Conservation (phyloP, 805 yeast genomes). For the Cyberlindnera bimundalis region DNA sequence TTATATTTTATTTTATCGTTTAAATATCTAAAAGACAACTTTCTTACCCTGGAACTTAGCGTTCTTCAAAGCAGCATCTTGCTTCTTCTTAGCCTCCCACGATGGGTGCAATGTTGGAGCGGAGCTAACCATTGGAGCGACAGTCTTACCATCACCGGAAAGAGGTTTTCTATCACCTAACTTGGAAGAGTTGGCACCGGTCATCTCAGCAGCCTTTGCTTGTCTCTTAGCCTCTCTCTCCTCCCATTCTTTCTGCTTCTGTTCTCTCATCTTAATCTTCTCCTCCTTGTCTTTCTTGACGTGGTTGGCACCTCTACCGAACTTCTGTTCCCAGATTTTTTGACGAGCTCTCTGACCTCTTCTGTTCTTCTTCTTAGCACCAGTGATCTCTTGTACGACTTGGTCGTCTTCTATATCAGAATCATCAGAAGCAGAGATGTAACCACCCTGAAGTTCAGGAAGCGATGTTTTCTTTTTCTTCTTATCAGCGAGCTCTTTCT, state of each 20-base stretch:
- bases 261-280: conserved; percentile 51
- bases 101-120: conserved; percentile 75
- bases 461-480: conserved; percentile 40
- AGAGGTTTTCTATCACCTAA: conserved; percentile 33
- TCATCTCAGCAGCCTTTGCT: conserved; percentile 35
- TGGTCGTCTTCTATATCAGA: conserved; percentile 59
- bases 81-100: conserved; percentile 86
- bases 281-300: conserved; percentile 62
- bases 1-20: neutral
- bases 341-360: conserved; percentile 98
- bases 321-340: conserved; percentile 93
- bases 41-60: conserved; percentile 83
- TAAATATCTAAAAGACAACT: conserved; percentile 56
- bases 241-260: conserved; percentile 62
- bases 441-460: conserved; percentile 77
- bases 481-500: conserved; percentile 26
- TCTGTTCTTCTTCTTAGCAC: conserved; percentile 71
- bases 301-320: conserved; percentile 81
- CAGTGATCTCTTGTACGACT: conserved; percentile 49
- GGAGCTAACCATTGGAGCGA: conserved; percentile 10
- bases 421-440: conserved; percentile 75
- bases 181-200: conserved; percentile 39
- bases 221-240: conserved; percentile 69
- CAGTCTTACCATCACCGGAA: conserved; percentile 12
- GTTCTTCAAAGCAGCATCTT: conserved; percentile 60